phyloP scores from a whole-genome alignment of 2,329 filamentous ascomycete species.

The Paraconiothyrium brasiliense region DNA sequence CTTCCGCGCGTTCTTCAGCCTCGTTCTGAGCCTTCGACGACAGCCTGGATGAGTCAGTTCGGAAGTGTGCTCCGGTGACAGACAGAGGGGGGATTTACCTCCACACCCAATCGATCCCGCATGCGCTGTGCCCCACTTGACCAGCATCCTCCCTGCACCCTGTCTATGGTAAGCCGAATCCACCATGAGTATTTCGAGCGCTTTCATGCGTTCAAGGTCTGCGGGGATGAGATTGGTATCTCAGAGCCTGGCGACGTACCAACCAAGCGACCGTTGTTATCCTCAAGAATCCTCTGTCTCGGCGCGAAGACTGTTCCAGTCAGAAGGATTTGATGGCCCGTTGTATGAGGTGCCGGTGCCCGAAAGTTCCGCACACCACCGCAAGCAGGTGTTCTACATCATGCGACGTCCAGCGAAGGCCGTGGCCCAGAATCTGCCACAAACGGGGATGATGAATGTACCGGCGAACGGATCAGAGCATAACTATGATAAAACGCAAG shows the following conservation, averaged over 20 bases:
- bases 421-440: not conserved
- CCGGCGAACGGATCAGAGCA: no score
- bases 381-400: no score
- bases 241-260: slow-evolving; percentile 4
- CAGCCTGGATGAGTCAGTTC: slow-evolving; percentile 9
- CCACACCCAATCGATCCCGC: slow-evolving; percentile 20
- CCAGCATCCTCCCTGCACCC: slow-evolving; percentile 18
- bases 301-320: slow-evolving; percentile 14
- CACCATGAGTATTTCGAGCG: slow-evolving; percentile 21
- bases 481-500: no score
- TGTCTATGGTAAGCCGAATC: slow-evolving; percentile 16
- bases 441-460: not conserved
- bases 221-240: not conserved
- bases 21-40: slow-evolving; percentile 20
- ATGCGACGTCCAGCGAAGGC: slow-evolving; percentile 17
- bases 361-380: slow-evolving; percentile 14
- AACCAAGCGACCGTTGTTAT: slow-evolving; percentile 12
- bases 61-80: not conserved
- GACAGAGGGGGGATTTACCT: slow-evolving; percentile 6
- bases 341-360: slow-evolving; percentile 16
- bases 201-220: slow-evolving; percentile 1
- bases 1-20: slow-evolving; percentile 19
- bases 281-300: slow-evolving; percentile 21
- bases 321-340: slow-evolving; percentile 18
- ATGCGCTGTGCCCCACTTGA: slow-evolving; percentile 15